A percentile compares a stretch with the other conserved stretches of the same genome.
phyloP scores from a whole-genome alignment of 2,329 filamentous ascomycete species.

The Clonostachys chloroleuca region DNA sequence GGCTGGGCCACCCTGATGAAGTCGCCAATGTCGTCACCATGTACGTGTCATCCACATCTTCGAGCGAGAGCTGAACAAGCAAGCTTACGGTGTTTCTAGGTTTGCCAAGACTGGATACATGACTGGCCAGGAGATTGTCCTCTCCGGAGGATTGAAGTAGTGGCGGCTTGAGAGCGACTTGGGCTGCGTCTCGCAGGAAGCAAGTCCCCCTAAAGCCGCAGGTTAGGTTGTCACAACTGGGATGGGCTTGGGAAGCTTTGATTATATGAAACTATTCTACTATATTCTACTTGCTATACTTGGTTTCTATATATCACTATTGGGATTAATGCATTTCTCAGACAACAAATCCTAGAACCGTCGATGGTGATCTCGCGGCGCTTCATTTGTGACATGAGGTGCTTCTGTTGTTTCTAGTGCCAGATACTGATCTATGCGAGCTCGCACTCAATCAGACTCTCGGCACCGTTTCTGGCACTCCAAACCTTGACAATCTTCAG shows the following conservation, averaged over 20 bases:
- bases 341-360: no score
- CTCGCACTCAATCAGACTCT: slow-evolving; percentile 13
- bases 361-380: no score
- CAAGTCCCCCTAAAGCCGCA: no score
- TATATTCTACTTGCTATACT: no score
- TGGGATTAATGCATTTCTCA: no score
- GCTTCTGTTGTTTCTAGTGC: no score
- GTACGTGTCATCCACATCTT: slow-evolving; percentile 11
- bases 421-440: slow-evolving; percentile 1
- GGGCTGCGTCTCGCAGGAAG: background rate
- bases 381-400: no score
- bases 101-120: slow-evolving; percentile 10
- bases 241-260: no score
- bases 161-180: background rate
- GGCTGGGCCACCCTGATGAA: slow-evolving; percentile 24
- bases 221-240: no score
- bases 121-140: slow-evolving; percentile 12
- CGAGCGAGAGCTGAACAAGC: background rate
- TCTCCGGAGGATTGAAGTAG: slow-evolving; percentile 11
- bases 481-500: slow-evolving; percentile 13
- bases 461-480: slow-evolving; percentile 5
- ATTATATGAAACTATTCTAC: no score
- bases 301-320: no score
- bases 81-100: background rate
- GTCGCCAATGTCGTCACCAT: slow-evolving; percentile 24